Conservation (phyloP, 768 basidiomycete genomes). For the Nidula microcarpa region DNA sequence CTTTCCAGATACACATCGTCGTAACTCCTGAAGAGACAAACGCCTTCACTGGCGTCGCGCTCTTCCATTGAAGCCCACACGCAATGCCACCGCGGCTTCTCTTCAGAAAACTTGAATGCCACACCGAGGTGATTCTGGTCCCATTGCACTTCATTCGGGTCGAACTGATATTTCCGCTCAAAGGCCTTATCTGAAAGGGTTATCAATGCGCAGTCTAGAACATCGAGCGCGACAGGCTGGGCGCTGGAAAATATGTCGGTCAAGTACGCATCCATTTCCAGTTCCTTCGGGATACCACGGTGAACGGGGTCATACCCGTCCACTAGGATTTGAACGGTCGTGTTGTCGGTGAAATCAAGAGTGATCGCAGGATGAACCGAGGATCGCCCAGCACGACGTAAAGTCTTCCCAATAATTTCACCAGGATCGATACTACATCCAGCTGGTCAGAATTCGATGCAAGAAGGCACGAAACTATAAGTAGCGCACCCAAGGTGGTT, state of each 20-base stretch:
- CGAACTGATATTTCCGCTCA: slow-evolving; percentile 29
- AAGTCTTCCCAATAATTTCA: slow-evolving; percentile 38
- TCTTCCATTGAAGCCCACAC: slow-evolving; percentile 63
- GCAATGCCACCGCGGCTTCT: slow-evolving; percentile 49
- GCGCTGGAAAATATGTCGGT: slow-evolving; percentile 27
- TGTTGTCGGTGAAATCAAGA: slow-evolving; percentile 42
- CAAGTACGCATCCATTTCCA: slow-evolving; percentile 52
- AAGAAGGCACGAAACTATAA: background rate
- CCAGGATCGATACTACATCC: slow-evolving; percentile 34
- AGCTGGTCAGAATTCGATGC: slow-evolving; percentile 2
- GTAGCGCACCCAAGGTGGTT: slow-evolving; percentile 22
- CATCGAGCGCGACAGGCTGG: slow-evolving; percentile 30
- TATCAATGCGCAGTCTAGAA: slow-evolving; percentile 52
- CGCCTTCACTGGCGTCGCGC: slow-evolving; percentile 33
- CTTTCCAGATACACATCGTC: slow-evolving; percentile 55
- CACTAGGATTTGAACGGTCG: slow-evolving; percentile 47
- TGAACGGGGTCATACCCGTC: slow-evolving; percentile 59
- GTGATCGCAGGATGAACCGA: slow-evolving; percentile 41
- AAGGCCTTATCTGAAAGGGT: slow-evolving; percentile 59
- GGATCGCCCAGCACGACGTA: slow-evolving; percentile 37
- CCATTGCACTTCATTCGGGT: slow-evolving; percentile 28
- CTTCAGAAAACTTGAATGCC: slow-evolving; percentile 52
- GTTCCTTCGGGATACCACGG: slow-evolving; percentile 54
- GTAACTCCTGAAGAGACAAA: slow-evolving; percentile 53
- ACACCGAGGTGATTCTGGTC: slow-evolving; percentile 45